Base-by-base conservation (phyloP, 2,329 filamentous ascomycete species). In the Talaromyces amestolkiae region DNA sequence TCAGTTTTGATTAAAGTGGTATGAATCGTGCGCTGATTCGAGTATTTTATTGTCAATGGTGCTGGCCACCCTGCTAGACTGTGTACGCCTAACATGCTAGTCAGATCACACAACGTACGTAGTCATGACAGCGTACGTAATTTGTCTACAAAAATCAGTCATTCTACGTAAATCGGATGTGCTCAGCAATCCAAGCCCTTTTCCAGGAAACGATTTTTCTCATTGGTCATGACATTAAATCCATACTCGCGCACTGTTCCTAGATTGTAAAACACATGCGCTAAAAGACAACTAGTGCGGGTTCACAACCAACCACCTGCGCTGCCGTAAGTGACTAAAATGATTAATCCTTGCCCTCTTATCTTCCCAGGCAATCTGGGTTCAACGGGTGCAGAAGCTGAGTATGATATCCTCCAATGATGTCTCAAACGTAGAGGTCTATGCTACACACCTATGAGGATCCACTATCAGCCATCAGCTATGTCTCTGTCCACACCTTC, bases 361-460 rank as follows among this genome's bases (percentile, higher is more conserved):
- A 59, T 59, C 56, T 43, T 43, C 22, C 39, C 37, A 15, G 39
- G 37, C 56, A 59, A 59, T 33, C 37, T 59, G 27, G 15, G 37
- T 59, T 59, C 37, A 43, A 31, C 37, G 13, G 56, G 56, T 43
- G 56, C 39, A 31, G 24, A 59, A 45, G 56, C 56, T 59, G 56
- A 59, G 22, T 19, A 7, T 6, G 11, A 27, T 45, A 59, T 59
- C 37, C 37, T 59, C 56, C 56, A 59, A 59, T 59, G 22, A 22
- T 22, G 10, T 45, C 13, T 31, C 35, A 13, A 33, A n/a, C 3
- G 33, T 45, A 5, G 56, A 45, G 9, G 19, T 59, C 45, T 59
- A 59, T 45, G 37, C 56, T 31, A 39, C 37, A 59, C 39, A 31
- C 13, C 22, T 37, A n/a, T 19, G 39, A 37, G 22, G 39, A 41